Evolutionary conservation across 805 yeast species (phyloP).

Genomic region (Ogataea thermomethanolica): DNA sequence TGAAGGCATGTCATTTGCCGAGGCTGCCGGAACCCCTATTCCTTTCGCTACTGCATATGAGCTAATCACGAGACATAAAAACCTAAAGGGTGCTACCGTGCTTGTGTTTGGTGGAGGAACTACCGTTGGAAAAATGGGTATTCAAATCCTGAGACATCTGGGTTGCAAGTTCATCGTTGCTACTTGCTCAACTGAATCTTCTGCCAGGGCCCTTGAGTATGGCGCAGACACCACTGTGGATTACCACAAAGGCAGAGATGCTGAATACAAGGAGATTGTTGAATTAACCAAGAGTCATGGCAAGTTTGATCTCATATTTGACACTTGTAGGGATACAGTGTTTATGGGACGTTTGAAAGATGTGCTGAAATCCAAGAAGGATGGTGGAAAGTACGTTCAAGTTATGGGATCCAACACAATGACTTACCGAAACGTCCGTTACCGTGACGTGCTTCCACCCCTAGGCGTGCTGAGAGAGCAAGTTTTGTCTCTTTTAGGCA

Average conservation of each 20-base stretch:
- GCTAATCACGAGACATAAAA: constrained; percentile 19
- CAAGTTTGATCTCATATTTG: constrained; percentile 59
- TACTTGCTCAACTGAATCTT: constrained; percentile 37
- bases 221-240: constrained; percentile 64
- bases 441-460: constrained; percentile 25
- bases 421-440: constrained; percentile 31
- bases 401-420: constrained; percentile 54
- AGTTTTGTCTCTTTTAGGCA: constrained; percentile 15
- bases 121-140: constrained; percentile 54
- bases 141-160: constrained; percentile 54
- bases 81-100: constrained; percentile 43
- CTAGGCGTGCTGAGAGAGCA: constrained; percentile 15
- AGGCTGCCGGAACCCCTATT: constrained; percentile 66
- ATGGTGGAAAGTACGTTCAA: constrained; percentile 49
- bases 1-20: constrained; percentile 40
- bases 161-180: constrained; percentile 53
- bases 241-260: constrained; percentile 44
- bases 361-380: constrained; percentile 43
- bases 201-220: constrained; percentile 19
- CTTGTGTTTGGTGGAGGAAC: constrained; percentile 75
- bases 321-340: constrained; percentile 58
- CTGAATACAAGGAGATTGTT: constrained; percentile 35
- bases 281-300: constrained; percentile 33
- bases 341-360: constrained; percentile 41
- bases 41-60: constrained; percentile 60